Conservation (phyloP, 2,329 filamentous ascomycete species). For the Sclerotinia sclerotiorum region DNA sequence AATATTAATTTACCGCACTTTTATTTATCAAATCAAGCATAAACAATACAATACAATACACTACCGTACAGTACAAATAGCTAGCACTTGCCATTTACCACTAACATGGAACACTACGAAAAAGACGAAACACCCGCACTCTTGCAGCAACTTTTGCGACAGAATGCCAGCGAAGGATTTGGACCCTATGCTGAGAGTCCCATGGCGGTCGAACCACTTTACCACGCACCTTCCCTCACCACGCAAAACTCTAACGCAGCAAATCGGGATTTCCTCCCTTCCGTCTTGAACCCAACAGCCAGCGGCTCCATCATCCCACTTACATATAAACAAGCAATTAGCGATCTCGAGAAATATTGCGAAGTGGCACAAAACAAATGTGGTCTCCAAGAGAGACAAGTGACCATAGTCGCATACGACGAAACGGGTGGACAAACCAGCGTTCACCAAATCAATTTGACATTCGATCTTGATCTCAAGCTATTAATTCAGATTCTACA, state of each 20-base stretch:
- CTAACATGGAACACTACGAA: conserved; percentile 9
- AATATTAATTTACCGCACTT: not conserved
- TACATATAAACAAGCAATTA: conserved; percentile 8
- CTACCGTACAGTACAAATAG: not conserved
- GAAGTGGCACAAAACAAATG: not conserved
- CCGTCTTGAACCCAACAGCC: not conserved
- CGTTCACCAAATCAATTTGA: not conserved
- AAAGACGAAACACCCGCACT: not conserved
- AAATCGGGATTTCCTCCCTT: not conserved
- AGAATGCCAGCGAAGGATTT: not conserved
- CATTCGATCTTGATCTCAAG: not conserved
- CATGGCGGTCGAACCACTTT: not conserved
- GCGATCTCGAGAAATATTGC: not conserved
- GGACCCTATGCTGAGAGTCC: not conserved
- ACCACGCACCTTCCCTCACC: not conserved
- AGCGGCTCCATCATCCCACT: not conserved
- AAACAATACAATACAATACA: not conserved
- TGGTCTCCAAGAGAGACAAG: not conserved
- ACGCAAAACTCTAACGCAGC: not conserved
- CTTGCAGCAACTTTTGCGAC: not conserved
- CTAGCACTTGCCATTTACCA: conserved; percentile 3
- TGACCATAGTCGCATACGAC: conserved; percentile 19
- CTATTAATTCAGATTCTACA: conserved; percentile 5
- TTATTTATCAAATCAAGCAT: not conserved
- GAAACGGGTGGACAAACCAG: conserved; percentile 11